A percentile compares a stretch with the other conserved stretches of the same genome.
Evolutionary conservation across 768 basidiomycete species (phyloP).

Genomic region (Russula griseocarnosa): DNA sequence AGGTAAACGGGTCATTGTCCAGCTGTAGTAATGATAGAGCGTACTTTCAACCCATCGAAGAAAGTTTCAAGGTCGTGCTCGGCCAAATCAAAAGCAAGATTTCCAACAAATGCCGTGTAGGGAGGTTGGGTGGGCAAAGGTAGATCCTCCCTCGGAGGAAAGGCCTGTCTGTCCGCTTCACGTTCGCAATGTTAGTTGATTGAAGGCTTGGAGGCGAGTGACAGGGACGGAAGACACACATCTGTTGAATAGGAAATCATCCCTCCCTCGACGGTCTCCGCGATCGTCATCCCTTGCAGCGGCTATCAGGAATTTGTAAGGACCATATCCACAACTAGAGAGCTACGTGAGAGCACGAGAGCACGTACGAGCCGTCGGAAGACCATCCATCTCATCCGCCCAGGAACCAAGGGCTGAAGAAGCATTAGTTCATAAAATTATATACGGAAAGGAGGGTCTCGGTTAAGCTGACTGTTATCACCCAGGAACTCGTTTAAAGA

Average conservation of each 20-base stretch:
- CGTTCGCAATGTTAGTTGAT: constrained; percentile 1
- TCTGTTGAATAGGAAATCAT: constrained; percentile 62
- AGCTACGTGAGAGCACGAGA: constrained; percentile 12
- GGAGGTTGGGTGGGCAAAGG: constrained; percentile 95
- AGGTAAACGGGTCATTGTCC: neutral
- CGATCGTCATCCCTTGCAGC: constrained; percentile 69
- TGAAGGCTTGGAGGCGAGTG: neutral
- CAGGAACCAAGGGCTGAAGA: constrained; percentile 80
- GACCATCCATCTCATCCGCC: constrained; percentile 96
- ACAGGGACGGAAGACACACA: constrained; percentile 43
- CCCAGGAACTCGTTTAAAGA: constrained; percentile 89
- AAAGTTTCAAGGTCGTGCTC: constrained; percentile 79
- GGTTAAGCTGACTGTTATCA: constrained; percentile 61
- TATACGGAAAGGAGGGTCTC: constrained; percentile 25
- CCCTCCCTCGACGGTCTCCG: constrained; percentile 49
- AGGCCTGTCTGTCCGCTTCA: constrained; percentile 53
- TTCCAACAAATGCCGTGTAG: constrained; percentile 95
- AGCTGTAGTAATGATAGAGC: constrained; percentile 21
- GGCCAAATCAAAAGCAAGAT: constrained; percentile 87
- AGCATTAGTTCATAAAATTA: constrained; percentile 24
- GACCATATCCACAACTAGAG: neutral
- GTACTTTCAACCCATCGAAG: constrained; percentile 64
- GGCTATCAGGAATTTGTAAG: constrained; percentile 42
- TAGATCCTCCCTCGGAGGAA: constrained; percentile 77
- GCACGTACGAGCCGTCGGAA: constrained; percentile 91